Evolutionary conservation across 2,329 filamentous ascomycete species (phyloP).

Genomic region (Pestalotiopsis fici): DNA sequence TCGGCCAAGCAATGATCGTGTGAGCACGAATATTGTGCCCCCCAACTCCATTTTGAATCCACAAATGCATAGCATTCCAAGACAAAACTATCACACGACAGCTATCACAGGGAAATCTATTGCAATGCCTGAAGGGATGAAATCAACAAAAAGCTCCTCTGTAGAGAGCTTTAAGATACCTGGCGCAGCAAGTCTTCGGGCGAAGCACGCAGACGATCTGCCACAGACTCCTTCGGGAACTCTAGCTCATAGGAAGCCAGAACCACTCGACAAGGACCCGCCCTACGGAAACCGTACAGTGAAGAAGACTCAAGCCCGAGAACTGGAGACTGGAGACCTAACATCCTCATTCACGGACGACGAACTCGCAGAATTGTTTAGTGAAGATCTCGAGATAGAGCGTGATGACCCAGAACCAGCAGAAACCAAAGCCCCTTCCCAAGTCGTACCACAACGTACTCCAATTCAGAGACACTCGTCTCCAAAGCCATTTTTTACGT

Average conservation of each 20-base stretch:
- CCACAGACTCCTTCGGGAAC: background rate
- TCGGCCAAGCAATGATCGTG: background rate
- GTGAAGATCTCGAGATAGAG: background rate
- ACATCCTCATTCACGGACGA: background rate
- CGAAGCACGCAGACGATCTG: background rate
- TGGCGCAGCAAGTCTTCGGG: background rate
- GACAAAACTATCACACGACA: background rate
- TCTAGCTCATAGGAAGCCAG: background rate
- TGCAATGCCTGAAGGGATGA: background rate
- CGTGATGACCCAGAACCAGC: background rate
- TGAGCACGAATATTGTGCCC: background rate
- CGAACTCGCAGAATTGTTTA: background rate
- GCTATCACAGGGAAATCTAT: background rate
- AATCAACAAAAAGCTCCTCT: background rate
- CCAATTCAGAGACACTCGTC: slow-evolving; percentile 17
- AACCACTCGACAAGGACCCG: background rate
- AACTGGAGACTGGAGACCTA: background rate
- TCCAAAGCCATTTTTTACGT: slow-evolving; percentile 34
- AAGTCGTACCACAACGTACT: background rate
- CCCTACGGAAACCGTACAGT: background rate
- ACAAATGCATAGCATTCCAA: background rate
- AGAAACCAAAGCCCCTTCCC: no score
- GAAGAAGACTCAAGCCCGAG: background rate
- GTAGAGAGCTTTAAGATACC: background rate
- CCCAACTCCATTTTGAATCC: background rate